A percentile compares a stretch with the other conserved stretches of the same genome.
Conservation (phyloP, 2,329 filamentous ascomycete genomes). For the Beauveria asiatica region DNA sequence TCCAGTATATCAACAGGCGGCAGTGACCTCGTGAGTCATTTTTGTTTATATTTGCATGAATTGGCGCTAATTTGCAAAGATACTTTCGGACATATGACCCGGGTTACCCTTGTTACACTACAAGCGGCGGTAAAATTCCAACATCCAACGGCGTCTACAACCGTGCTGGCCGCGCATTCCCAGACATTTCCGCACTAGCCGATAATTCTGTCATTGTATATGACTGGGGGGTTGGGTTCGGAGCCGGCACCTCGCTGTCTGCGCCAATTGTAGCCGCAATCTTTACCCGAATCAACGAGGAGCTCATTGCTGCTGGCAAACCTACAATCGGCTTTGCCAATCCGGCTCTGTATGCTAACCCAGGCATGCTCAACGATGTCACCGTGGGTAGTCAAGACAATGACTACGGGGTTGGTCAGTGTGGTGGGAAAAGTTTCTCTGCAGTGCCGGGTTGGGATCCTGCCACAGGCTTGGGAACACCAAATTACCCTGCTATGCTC, state of each 20-base stretch:
- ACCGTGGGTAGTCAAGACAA: neutral
- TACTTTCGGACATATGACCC: conserved; percentile 29
- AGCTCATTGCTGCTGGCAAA: conserved; percentile 23
- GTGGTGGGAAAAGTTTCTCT: neutral
- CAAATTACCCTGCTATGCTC: neutral
- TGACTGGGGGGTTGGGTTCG: conserved; percentile 17
- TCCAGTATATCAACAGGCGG: conserved; percentile 36
- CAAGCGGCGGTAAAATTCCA: conserved; percentile 27
- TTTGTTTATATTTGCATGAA: too few species aligned
- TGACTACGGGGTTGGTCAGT: neutral
- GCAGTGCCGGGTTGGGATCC: neutral
- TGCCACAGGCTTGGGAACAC: neutral
- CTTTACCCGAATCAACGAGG: conserved; percentile 14
- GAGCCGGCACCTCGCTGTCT: conserved; percentile 18
- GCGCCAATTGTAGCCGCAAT: conserved; percentile 14
- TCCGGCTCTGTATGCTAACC: conserved; percentile 3
- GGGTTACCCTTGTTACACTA: conserved; percentile 23
- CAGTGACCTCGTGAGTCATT: conserved; percentile 19
- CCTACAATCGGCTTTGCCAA: conserved; percentile 26
- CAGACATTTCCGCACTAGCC: conserved; percentile 34
- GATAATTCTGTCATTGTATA: conserved; percentile 26
- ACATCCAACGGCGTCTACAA: conserved; percentile 23
- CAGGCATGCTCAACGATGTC: neutral
- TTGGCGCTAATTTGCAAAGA: too few species aligned
- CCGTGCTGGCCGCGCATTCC: conserved; percentile 31